phyloP scores from a whole-genome alignment of 306 rosid species.

The Dalbergia cochinchinensis region DNA sequence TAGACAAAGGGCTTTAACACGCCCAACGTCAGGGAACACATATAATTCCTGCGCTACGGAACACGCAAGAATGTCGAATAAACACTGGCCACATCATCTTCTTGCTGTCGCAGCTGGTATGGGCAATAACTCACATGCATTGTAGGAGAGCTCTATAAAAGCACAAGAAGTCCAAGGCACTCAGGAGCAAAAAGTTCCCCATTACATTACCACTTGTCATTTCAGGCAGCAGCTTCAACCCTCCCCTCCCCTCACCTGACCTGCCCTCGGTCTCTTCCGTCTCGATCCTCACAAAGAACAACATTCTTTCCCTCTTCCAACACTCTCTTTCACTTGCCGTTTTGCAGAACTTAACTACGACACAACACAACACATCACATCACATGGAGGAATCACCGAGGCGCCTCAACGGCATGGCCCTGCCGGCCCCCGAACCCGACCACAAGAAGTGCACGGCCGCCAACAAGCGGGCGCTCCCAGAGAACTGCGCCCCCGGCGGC shows the following conservation, averaged over 20 bases:
- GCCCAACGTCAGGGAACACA: too few relatives aligned
- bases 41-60: too few relatives aligned
- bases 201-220: too few relatives aligned
- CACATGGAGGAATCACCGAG: constrained; percentile 75
- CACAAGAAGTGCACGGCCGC: constrained; percentile 25
- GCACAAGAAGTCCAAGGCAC: not conserved
- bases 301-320: not conserved
- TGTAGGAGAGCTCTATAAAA: constrained; percentile 35
- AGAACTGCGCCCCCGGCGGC: constrained; percentile 1
- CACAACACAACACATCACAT: not conserved
- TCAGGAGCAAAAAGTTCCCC: not conserved
- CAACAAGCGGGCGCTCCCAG: constrained; percentile 56
- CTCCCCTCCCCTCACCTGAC: too few relatives aligned
- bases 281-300: too few relatives aligned
- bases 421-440: constrained; percentile 41
- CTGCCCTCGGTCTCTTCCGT: too few relatives aligned
- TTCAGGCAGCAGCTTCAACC: too few relatives aligned
- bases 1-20: too few relatives aligned
- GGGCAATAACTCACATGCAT: constrained; percentile 12
- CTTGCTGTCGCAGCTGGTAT: not conserved
- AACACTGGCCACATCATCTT: not conserved
- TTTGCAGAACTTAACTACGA: not conserved
- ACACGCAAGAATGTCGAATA: too few relatives aligned
- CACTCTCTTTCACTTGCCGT: not conserved
- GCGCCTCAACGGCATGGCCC: constrained; percentile 58